A percentile compares a stretch with the other conserved stretches of the same genome.
Conservation (phyloP, 2,329 filamentous ascomycete genomes). For the Ascochyta koolunga region DNA sequence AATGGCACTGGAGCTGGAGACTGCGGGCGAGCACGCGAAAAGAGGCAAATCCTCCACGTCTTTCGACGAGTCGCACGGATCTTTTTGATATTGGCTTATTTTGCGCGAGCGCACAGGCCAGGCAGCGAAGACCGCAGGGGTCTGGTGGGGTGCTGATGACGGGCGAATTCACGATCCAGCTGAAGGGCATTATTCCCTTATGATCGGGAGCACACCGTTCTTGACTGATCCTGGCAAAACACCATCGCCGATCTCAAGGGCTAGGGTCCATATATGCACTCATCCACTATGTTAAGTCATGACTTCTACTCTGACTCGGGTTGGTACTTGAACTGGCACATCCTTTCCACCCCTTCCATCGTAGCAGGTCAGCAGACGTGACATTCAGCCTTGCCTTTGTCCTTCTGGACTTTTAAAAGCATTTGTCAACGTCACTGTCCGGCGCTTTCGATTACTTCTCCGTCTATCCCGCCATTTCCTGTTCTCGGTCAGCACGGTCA, state of each 20-base stretch:
- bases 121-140: neutral
- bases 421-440: slow-evolving; percentile 6
- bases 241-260: slow-evolving; percentile 22
- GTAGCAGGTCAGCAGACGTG: slow-evolving; percentile 1
- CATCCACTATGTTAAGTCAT: slow-evolving; percentile 16
- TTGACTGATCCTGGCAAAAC: slow-evolving; percentile 23
- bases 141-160: slow-evolving; percentile 26
- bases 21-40: neutral
- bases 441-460: neutral
- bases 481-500: slow-evolving; percentile 27
- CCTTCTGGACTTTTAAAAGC: neutral
- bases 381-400: slow-evolving; percentile 1
- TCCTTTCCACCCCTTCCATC: neutral
- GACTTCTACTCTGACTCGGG: slow-evolving; percentile 12
- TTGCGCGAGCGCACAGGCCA: slow-evolving; percentile 10
- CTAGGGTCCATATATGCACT: slow-evolving; percentile 18
- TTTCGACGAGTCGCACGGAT: slow-evolving; percentile 1
- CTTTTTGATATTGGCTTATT: slow-evolving; percentile 10
- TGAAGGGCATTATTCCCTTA: slow-evolving; percentile 21
- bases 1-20: neutral
- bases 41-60: slow-evolving; percentile 5
- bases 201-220: slow-evolving; percentile 26
- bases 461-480: slow-evolving; percentile 5
- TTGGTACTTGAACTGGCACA: slow-evolving; percentile 6
- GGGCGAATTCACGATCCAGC: slow-evolving; percentile 26